These are phyloP conservation scores for Annona squamosa DNA, from an alignment of 164 flowering plant genomes.

Conservation along the genomic window DNA sequence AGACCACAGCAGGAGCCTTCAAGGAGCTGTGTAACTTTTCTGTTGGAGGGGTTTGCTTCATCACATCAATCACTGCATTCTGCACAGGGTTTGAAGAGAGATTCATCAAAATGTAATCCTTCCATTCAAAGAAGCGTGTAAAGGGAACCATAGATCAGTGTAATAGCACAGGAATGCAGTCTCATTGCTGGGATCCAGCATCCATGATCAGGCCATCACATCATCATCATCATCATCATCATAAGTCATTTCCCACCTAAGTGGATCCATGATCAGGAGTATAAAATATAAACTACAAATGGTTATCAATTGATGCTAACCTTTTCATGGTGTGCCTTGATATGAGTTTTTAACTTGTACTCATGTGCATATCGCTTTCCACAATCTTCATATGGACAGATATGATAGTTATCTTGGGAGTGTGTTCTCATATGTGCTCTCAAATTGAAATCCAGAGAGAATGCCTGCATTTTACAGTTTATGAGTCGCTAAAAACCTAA, in stretches of 20 bases:
- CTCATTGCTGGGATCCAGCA: too few relatives aligned
- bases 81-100: slow-evolving; percentile 12
- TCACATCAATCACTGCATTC: slow-evolving; percentile 28
- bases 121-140: too few relatives aligned
- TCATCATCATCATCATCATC: too few relatives aligned
- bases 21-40: slow-evolving; percentile 51
- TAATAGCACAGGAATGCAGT: too few relatives aligned
- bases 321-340: slow-evolving; percentile 88
- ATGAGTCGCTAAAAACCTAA: background rate
- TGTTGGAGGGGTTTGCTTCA: slow-evolving; percentile 47
- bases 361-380: slow-evolving; percentile 98
- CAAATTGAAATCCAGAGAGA: slow-evolving; percentile 91
- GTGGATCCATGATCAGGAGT: background rate
- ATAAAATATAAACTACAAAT: too few relatives aligned
- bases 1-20: slow-evolving; percentile 42
- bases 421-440: slow-evolving; percentile 98
- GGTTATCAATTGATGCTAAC: slow-evolving; percentile 25
- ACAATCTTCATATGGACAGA: slow-evolving; percentile 89
- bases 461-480: slow-evolving; percentile 56
- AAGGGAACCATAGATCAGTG: too few relatives aligned
- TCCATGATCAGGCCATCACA: too few relatives aligned
- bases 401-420: slow-evolving; percentile 91
- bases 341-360: slow-evolving; percentile 88
- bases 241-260: too few relatives aligned
- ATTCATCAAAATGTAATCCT: background rate